Evolutionary conservation across 306 rosid genomes (phyloP), one percentile per base, ranked within the genome.

Genomic region (Alnus glutinosa): DNA sequence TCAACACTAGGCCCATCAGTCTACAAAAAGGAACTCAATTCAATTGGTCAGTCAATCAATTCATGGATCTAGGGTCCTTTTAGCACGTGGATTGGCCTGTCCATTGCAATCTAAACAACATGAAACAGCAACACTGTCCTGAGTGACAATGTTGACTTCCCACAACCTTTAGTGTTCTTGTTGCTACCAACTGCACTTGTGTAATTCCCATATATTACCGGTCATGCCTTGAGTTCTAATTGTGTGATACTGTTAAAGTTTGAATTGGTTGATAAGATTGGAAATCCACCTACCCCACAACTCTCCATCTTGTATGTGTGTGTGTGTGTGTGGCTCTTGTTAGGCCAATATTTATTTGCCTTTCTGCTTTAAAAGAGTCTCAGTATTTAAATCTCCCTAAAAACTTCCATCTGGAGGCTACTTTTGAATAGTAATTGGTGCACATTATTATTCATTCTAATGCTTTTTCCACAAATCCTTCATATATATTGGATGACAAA

Each of bases 41-140:
- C 62, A 69, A 71, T 58, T 75, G 67, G 77, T 83, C 73, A 74
- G 79, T 72, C 70, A 75, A 39, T 78, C 73, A 68, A 80, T 63
- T 64, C 11, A 34, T 64, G 70, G 47, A 64, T 64, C 47, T 64
- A 3, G 23, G 48, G 23, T 36, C 19, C 14, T 64, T 64, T 36
- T 34, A 42, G 50, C 44, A 76, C 78, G 58, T 68, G 51, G 73
- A 78, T 62, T 73, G 58, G 76, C 46, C 77, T 76, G 75, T 44
- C 76, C 77, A 74, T 78, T 78, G 69, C 18, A 30, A 62, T 32
- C 68, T 34, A 62, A 62, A 32, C 39, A 30, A 37, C 32, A 64
- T 14, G 70, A 13, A 32, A n/a, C n/a, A 30, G 14, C 70, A 63
- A 4, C 18, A 63, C 70, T 63, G 44, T 32, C 70, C 14, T 64